Evolutionary conservation across 495 filamentous ascomycete genomes (phyloP), one percentile per base, ranked within the genome.

Genomic region (Podospora tetraspora): DNA sequence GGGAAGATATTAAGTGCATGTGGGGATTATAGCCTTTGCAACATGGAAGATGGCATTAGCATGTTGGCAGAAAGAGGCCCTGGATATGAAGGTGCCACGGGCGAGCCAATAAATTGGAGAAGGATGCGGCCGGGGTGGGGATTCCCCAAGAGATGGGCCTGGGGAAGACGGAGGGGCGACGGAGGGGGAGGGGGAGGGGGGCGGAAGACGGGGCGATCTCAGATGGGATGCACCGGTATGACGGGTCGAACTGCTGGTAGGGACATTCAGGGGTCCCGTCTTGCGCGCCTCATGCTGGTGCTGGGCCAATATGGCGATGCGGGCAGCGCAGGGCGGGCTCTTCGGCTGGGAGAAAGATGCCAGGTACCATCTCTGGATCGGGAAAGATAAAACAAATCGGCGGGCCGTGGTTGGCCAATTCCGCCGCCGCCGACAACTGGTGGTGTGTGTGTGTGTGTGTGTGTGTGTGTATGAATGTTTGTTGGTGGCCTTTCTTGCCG

Each of bases 1-100:
- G 23, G 57, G 62, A 74, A n/a, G 76, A 74, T 64, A 77, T 76
- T 76, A 72, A 34, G 43, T 73, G 74, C 72, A 74, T 71, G 69
- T 61, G 62, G 62, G 27, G 67, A 72, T 66, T 74, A 74, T 74
- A 73, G 75, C 68, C 71, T 74, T 69, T 58, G 69, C 52, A 43
- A 62, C 57, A 57, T 59, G 32, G 62, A 67, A 75, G 71, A 75
- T 74, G 71, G 62, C 68, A 76, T 72, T 66, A 68, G 68, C 72
- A 66, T 66, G 67, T 58, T 70, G 66, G 63, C 62, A 71, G 70
- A 70, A 69, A 70, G 64, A 63, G 56, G 34, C 43, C 43, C 43
- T 59, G 63, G 66, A 73, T 72, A 72, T 76, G 69, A 75, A 72
- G 67, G 72, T 66, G 62, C 29, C 60, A 60, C 63, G 59, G 57